Evolutionary conservation across 768 basidiomycete species (phyloP).

Genomic region (Hygrophoropsis aurantiaca): DNA sequence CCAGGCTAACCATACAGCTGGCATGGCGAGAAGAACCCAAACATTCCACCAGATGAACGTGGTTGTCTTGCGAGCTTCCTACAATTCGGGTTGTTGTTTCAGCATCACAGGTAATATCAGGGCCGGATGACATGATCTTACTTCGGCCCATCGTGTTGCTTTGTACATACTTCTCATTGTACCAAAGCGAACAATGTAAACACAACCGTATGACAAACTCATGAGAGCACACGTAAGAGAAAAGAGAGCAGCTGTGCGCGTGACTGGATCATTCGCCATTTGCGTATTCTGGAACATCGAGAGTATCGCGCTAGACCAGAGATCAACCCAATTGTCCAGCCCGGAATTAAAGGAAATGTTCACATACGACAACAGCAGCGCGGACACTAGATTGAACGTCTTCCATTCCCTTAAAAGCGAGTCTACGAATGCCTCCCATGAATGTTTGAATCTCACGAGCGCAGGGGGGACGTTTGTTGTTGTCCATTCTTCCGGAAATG

Average conservation of each 20-base stretch:
- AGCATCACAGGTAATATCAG: neutral
- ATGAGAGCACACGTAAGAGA: constrained; percentile 67
- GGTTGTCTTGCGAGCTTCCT: constrained; percentile 59
- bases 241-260: constrained; percentile 60
- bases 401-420: constrained; percentile 75
- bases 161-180: constrained; percentile 73
- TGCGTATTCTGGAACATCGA: constrained; percentile 60
- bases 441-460: constrained; percentile 57
- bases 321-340: too few species aligned
- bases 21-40: constrained; percentile 67
- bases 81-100: neutral
- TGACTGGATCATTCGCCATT: constrained; percentile 59
- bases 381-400: constrained; percentile 73
- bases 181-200: constrained; percentile 71
- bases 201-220: constrained; percentile 71
- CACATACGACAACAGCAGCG: constrained; percentile 51
- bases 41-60: constrained; percentile 61
- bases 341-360: neutral
- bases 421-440: constrained; percentile 74
- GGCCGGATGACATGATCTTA: constrained; percentile 20
- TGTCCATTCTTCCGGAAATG: constrained; percentile 56
- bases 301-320: constrained; percentile 54
- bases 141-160: constrained; percentile 74
- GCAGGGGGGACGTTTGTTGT: constrained; percentile 56
- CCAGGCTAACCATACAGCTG: constrained; percentile 73